Percentiles rank a stretch among this genome's conserved stretches.
These are phyloP conservation scores for Sisymbrium irio DNA, from an alignment of 345 rosid genomes.

Conservation along the genomic window DNA sequence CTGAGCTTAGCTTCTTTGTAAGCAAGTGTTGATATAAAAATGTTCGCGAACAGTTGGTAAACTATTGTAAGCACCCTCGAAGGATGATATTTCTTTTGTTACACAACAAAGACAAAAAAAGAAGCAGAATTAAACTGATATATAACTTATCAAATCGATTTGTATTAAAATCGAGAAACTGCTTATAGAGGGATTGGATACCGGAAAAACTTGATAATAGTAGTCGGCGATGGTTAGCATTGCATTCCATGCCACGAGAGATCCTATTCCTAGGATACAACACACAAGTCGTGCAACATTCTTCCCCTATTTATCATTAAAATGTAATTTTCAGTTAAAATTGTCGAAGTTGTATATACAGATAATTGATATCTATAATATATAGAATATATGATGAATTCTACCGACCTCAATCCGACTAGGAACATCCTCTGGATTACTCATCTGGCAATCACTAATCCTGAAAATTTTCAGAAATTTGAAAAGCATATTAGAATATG, in stretches of 20 bases:
- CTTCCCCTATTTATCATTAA: constrained; percentile 53
- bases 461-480: no score
- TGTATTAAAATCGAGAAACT: neutral
- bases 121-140: neutral
- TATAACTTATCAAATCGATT: neutral
- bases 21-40: constrained; percentile 54
- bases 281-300: constrained; percentile 59
- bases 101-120: neutral
- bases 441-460: no score
- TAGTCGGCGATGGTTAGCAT: constrained; percentile 79
- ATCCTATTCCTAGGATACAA: constrained; percentile 80
- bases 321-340: neutral
- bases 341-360: neutral
- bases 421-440: no score
- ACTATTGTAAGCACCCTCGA: constrained; percentile 75
- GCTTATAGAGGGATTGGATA: constrained; percentile 20
- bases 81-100: constrained; percentile 60
- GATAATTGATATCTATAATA: no score
- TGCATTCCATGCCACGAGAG: constrained; percentile 83
- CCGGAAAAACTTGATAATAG: constrained; percentile 61
- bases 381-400: no score
- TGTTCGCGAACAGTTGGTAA: constrained; percentile 73
- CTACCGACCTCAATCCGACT: constrained; percentile 21
- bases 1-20: constrained; percentile 64
- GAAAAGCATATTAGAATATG: no score